Conservation (phyloP, 2,329 filamentous ascomycete species). For the Cryphonectria japonica region DNA sequence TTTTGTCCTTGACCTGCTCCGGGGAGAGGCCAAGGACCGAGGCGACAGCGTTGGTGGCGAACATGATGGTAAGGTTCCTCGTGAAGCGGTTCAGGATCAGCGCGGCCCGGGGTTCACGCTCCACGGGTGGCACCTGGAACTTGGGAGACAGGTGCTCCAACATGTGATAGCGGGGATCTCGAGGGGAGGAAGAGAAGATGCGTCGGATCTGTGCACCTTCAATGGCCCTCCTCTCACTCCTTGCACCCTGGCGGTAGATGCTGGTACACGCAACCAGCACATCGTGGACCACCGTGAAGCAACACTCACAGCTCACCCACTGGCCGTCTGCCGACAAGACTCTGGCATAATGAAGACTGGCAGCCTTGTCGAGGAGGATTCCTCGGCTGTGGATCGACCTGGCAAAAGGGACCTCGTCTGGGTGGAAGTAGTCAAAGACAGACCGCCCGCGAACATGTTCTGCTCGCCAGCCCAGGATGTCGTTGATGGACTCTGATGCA, state of each 20-base stretch:
- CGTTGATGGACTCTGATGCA: constrained; percentile 79
- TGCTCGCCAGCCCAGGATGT: constrained; percentile 80
- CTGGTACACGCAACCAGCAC: constrained; percentile 84
- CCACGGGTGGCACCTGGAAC: constrained; percentile 66
- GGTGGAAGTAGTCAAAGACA: constrained; percentile 85
- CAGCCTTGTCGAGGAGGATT: constrained; percentile 79
- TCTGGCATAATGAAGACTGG: constrained; percentile 79
- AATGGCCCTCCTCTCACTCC: constrained; percentile 74
- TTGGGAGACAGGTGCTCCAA: constrained; percentile 82
- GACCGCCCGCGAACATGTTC: constrained; percentile 76
- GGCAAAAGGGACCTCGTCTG: constrained; percentile 77
- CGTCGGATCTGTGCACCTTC: constrained; percentile 79
- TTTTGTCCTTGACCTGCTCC: constrained; percentile 71
- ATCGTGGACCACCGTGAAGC: constrained; percentile 87
- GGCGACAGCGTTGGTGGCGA: constrained; percentile 75
- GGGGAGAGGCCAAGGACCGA: constrained; percentile 76
- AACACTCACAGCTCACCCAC: constrained; percentile 84
- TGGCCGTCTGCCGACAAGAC: constrained; percentile 69
- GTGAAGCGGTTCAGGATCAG: constrained; percentile 88
- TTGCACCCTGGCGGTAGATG: constrained; percentile 70
- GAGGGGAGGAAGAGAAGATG: constrained; percentile 78
- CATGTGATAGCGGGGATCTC: constrained; percentile 89
- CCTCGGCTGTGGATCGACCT: constrained; percentile 73
- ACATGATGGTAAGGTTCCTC: constrained; percentile 81
- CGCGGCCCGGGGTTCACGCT: constrained; percentile 80